Conservation (phyloP, 345 rosid species). For the Clausena lansium region DNA sequence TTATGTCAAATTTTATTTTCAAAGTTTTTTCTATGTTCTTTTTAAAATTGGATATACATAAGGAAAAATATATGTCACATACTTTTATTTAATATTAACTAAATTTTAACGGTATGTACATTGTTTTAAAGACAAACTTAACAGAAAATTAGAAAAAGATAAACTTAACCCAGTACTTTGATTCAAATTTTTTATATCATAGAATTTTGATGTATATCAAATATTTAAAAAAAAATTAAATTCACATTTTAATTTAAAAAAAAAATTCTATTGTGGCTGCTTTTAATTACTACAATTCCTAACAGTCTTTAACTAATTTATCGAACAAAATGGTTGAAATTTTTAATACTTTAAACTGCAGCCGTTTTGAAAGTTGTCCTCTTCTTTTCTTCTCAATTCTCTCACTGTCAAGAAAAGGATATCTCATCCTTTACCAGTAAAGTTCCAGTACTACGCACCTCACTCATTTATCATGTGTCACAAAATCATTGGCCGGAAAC, state of each 20-base stretch:
- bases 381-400: background rate
- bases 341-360: background rate
- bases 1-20: background rate
- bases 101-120: too few relatives aligned
- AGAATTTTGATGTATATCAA: too few relatives aligned
- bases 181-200: too few relatives aligned
- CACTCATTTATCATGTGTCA: background rate
- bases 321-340: background rate
- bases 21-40: too few relatives aligned
- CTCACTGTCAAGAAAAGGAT: background rate
- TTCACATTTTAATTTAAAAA: too few relatives aligned
- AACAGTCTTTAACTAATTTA: background rate
- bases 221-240: too few relatives aligned
- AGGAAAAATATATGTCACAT: too few relatives aligned
- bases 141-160: too few relatives aligned
- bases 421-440: background rate
- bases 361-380: constrained; percentile 10
- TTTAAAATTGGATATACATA: too few relatives aligned
- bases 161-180: too few relatives aligned
- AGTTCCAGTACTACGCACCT: background rate
- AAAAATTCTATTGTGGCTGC: too few relatives aligned
- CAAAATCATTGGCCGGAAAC: background rate
- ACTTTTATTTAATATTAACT: background rate
- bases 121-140: too few relatives aligned
- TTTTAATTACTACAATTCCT: background rate